Evolutionary conservation across 2,329 filamentous ascomycete genomes (phyloP), one percentile per base, ranked within the genome.

Genomic region (Helicocarpus griseus): DNA sequence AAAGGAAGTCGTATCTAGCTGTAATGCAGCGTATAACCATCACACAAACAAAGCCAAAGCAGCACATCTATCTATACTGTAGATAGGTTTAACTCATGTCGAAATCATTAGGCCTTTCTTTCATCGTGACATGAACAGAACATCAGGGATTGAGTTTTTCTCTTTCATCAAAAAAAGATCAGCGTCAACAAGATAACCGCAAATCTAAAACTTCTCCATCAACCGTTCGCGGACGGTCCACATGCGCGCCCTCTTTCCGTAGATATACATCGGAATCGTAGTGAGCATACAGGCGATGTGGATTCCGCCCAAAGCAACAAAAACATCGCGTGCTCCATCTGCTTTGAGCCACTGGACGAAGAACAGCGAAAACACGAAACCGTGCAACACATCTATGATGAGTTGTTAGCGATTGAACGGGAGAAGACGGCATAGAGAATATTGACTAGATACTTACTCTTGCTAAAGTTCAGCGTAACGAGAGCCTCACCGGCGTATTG

Each of bases 401-500:
- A 13, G 57, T 53, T 40, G 57, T 60, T 60, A 60, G 55, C 2
- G 35, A 22, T 40, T 19, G 45, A 9, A 21, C 21, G 24, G 24
- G 13, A 29, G 17, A n/a, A 28, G 3, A 28, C 28, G 26, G 11
- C 22, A 29, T 36, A 4, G 33, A 21, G 6, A 28, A 46, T 33
- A 22, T 5, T 7, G 19, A 40, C 14, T 13, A 13, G 11, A 17
- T 31, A 71, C 71, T 61, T 65, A 79, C 77, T 97, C 76, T 97
- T 97, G 70, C 82, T 83, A 63, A 96, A 93, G 63, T 96, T 97
- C 58, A 97, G 74, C 19, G 91, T 96, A 13, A 97, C 93, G 31
- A 97, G 77, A 2, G 91, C 90, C 69, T 97, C 91, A 19, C 89
- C 90, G 0, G 91, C 91, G 67, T 95, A 96, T 62, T 94, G 86